Base-by-base conservation (phyloP, 2,329 filamentous ascomycete species). In the Neopestalotiopsis rosae region DNA sequence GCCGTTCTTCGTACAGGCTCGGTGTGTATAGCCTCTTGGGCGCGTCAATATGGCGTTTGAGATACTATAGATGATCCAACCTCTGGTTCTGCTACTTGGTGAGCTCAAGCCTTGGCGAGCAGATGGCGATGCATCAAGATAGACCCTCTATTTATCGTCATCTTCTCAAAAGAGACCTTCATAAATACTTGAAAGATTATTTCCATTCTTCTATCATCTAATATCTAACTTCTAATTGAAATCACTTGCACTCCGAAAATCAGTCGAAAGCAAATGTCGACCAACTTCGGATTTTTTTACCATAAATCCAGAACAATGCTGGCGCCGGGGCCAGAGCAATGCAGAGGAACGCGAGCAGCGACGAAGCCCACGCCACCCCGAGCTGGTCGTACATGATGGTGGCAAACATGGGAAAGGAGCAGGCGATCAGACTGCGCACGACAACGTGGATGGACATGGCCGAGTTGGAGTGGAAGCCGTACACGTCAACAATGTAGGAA, bases 401-500 rank as follows among this genome's bases (percentile, higher is more conserved):
- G 6, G 70, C 71, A 42, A 72, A 75, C 38, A 75, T 65, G 32
- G 73, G 72, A 17, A 74, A 73, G 2, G 71, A 70, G 17, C 70
- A 71, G 2, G 72, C 68, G 34, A 74, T 66, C 3, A 73, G 61
- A 32, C 69, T 70, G 13, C 73, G 67, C 30, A 73, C 69, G 6
- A 73, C 67, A 24, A 73, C 68, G 28, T 75, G 72, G 20, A 71
- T 72, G 12, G 72, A 71, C 69, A 75, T 69, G 56, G 73, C 72
- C 17, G 71, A 73, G 64, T 74, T 71, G 3, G 71, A 67, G 56
- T 74, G 65, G 28, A 67, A 65, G 10, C 68, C 69, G 61, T 73
- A 75, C 13, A 72, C 72, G 61, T 75, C 72, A 24, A 73, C 71
- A 12, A 73, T 65, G 45, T 73, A 75, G 28, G 68, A 67, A n/a